phyloP scores from a whole-genome alignment of 176 grass and related monocot genomes.

The Ensete glaucum region DNA sequence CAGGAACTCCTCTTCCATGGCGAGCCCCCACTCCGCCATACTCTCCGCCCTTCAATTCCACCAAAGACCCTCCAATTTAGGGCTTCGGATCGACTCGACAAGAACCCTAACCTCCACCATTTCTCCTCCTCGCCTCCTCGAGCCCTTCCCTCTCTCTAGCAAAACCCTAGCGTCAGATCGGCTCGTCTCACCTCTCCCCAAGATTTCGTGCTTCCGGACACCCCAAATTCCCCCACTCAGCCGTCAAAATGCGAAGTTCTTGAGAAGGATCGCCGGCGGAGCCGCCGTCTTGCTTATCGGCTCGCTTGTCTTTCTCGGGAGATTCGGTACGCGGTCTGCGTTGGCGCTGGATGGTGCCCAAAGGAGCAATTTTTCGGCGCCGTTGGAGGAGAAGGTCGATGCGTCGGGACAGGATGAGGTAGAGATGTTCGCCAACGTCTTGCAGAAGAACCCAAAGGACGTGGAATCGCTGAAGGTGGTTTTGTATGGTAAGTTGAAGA shows the following conservation, averaged over 20 bases:
- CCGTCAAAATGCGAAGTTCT: background rate
- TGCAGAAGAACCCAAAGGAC: slow-evolving; percentile 44
- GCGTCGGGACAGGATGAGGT: slow-evolving; percentile 3
- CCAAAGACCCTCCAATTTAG: background rate
- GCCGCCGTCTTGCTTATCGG: slow-evolving; percentile 13
- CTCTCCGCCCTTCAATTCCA: background rate
- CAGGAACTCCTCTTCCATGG: slow-evolving; percentile 18
- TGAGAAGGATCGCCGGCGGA: slow-evolving; percentile 6
- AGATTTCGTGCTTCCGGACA: background rate
- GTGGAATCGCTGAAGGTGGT: slow-evolving; percentile 62
- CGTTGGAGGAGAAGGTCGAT: slow-evolving; percentile 13
- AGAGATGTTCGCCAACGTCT: slow-evolving; percentile 45
- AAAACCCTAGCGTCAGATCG: slow-evolving; percentile 14
- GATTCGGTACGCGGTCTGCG: slow-evolving; percentile 5
- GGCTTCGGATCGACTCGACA: background rate
- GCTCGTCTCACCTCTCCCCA: background rate
- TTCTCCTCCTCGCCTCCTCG: slow-evolving; percentile 25
- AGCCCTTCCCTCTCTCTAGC: slow-evolving; percentile 15
- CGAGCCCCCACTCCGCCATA: slow-evolving; percentile 24
- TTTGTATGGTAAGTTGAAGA: slow-evolving; percentile 62
- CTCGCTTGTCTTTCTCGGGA: slow-evolving; percentile 14
- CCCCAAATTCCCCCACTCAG: background rate
- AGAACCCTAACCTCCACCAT: slow-evolving; percentile 4
- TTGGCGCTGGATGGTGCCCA: slow-evolving; percentile 12
- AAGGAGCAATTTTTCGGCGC: slow-evolving; percentile 17